Conservation (phyloP, 805 yeast species). For the Monosporozyma aquatica region DNA sequence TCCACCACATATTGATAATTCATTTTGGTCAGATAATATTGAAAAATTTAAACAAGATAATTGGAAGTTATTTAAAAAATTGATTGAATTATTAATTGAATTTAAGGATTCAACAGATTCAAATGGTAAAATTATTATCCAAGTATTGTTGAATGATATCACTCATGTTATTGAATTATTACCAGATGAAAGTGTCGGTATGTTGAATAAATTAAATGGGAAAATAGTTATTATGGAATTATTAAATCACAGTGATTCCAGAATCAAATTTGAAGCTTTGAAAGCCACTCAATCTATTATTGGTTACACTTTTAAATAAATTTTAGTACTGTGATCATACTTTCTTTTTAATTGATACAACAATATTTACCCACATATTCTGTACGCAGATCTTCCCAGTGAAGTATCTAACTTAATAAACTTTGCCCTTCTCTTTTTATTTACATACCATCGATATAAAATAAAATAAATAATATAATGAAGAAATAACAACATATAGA, state of each 20-base stretch:
- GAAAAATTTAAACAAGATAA: constrained; percentile 65
- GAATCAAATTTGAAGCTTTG: constrained; percentile 89
- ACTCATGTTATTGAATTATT: constrained; percentile 49
- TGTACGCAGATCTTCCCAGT: no score
- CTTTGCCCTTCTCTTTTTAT: no score
- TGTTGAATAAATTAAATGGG: constrained; percentile 47
- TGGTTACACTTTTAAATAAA: constrained; percentile 52
- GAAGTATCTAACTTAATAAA: no score
- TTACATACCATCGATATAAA: no score
- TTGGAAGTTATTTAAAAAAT: constrained; percentile 60
- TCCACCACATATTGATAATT: constrained; percentile 82
- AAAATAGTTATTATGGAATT: constrained; percentile 79
- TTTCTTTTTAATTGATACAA: no score
- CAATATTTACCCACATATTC: no score
- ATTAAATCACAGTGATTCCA: constrained; percentile 70
- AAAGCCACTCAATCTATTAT: constrained; percentile 92
- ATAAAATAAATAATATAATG: no score
- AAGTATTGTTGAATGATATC: constrained; percentile 62
- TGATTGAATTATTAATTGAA: constrained; percentile 43
- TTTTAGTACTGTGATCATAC: no score
- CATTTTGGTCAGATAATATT: constrained; percentile 84
- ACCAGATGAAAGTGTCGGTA: constrained; percentile 47
- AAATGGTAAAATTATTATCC: constrained; percentile 33
- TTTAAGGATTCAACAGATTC: constrained; percentile 30
- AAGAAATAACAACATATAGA: no score